Conservation (phyloP, 345 rosid genomes). For the Lagerstroemia speciosa region DNA sequence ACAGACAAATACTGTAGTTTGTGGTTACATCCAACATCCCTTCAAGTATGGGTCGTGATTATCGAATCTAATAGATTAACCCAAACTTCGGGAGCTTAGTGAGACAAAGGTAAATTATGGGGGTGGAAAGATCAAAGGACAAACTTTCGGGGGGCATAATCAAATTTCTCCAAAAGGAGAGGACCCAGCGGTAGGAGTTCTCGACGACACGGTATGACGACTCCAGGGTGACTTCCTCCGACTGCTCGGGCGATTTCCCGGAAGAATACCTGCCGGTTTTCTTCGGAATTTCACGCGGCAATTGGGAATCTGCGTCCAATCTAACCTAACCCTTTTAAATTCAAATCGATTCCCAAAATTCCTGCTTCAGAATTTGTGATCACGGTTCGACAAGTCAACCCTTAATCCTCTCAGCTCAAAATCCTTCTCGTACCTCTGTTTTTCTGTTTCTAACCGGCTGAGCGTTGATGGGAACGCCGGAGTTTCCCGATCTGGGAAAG, state of each 20-base stretch:
- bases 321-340: not conserved
- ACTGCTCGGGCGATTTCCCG: not conserved
- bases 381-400: not conserved
- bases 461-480: conserved; percentile 78
- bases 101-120: too few relatives aligned
- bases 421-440: not conserved
- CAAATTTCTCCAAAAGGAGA: too few relatives aligned
- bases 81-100: too few relatives aligned
- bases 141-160: too few relatives aligned
- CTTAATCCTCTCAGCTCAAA: not conserved
- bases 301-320: not conserved
- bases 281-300: conserved; percentile 3
- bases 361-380: too few relatives aligned
- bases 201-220: too few relatives aligned
- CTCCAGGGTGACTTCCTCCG: not conserved
- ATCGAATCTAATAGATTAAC: too few relatives aligned
- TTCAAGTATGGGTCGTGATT: too few relatives aligned
- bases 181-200: too few relatives aligned
- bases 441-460: not conserved
- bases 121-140: too few relatives aligned
- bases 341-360: not conserved
- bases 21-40: too few relatives aligned
- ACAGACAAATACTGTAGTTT: too few relatives aligned
- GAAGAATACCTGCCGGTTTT: not conserved
- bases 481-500: conserved; percentile 91